A percentile compares a stretch with the other conserved stretches of the same genome.
phyloP scores from a whole-genome alignment of 2,329 filamentous ascomycete genomes.

The Sphaerulina musiva region DNA sequence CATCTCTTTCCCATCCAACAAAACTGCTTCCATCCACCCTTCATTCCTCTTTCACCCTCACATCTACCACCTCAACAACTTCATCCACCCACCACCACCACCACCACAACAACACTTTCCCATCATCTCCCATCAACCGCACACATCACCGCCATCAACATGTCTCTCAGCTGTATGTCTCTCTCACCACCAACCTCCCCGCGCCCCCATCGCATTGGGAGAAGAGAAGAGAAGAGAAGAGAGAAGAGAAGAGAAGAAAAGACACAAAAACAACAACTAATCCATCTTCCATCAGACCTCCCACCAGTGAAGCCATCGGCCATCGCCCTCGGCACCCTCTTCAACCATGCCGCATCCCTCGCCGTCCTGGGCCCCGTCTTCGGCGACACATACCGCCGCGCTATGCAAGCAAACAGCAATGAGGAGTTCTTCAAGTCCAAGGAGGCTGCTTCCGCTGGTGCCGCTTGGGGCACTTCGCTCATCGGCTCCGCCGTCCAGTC shows the following conservation, averaged over 20 bases:
- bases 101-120: background rate
- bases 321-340: conserved; percentile 90
- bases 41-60: no score
- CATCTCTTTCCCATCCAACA: no score
- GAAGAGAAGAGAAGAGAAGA: background rate
- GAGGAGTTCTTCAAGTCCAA: conserved; percentile 94
- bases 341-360: conserved; percentile 88
- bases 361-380: conserved; percentile 85
- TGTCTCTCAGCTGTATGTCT: conserved; percentile 6
- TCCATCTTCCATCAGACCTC: conserved; percentile 46
- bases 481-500: conserved; percentile 69
- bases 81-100: background rate
- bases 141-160: conserved; percentile 1
- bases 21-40: no score
- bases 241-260: background rate
- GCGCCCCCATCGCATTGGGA: background rate
- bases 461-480: conserved; percentile 85
- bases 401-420: conserved; percentile 85
- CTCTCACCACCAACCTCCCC: background rate
- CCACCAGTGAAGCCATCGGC: conserved; percentile 93
- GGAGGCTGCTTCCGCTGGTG: conserved; percentile 80
- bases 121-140: background rate
- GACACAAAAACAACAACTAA: conserved; percentile 12
- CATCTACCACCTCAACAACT: background rate
- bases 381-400: conserved; percentile 88